These are phyloP conservation scores for Diospyros lotus DNA, from an alignment of 148 eudicot species.

Conservation along the genomic window DNA sequence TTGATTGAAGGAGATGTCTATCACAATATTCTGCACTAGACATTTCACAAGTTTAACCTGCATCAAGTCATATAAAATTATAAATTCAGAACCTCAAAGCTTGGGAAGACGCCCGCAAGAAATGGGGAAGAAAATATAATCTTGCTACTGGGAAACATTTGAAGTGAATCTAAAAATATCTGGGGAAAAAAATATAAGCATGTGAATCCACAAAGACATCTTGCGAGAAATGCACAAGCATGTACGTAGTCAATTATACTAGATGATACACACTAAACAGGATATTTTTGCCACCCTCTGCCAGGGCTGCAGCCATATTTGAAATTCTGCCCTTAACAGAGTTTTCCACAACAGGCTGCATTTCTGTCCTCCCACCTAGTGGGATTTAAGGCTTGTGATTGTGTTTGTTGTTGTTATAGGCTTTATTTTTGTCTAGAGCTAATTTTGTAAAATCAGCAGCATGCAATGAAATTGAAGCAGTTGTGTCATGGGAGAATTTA, in stretches of 20 bases:
- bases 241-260: background rate
- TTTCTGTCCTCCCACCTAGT: no score
- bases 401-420: background rate
- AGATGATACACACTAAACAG: background rate
- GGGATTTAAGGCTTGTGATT: no score
- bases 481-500: background rate
- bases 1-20: slow-evolving; percentile 63
- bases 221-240: background rate
- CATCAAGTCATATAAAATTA: slow-evolving; percentile 13
- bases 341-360: no score
- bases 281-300: background rate
- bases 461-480: background rate
- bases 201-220: background rate
- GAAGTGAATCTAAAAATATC: background rate
- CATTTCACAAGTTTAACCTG: slow-evolving; percentile 78
- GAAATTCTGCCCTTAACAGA: background rate
- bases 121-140: background rate
- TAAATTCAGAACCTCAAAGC: slow-evolving; percentile 3
- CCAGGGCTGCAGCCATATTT: background rate
- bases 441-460: background rate
- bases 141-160: slow-evolving; percentile 1
- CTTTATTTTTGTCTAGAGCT: background rate
- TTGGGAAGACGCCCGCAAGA: background rate
- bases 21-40: slow-evolving; percentile 37
- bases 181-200: background rate